Base-by-base conservation (phyloP, 495 filamentous ascomycete species). In the Penicillium verhagenii region DNA sequence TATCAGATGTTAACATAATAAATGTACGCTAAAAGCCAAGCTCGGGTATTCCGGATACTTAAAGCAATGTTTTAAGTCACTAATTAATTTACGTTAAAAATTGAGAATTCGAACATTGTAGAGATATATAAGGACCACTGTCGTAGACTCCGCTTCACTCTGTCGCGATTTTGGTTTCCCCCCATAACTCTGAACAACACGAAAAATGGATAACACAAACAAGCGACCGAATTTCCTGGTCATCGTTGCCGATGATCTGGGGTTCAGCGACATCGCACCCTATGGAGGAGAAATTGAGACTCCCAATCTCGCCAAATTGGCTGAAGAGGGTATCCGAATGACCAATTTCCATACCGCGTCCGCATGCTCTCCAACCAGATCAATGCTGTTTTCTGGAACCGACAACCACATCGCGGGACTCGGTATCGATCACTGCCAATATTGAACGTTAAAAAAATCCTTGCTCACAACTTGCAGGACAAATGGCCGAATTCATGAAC, bases 271-370 rank as follows among this genome's bases (percentile, higher is more conserved):
- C 40, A 19, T 61, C n/a, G 44, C 48, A 14, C 40, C 45, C 13
- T 72, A 54, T 52, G 70, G 68, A 29, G 38, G 47, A 21, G 71
- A 74, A 47, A 74, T 72, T 38, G 13, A 59, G 16, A 71, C 70
- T 0, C 70, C 71, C 1, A 50, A 59, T 28, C 37, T 74, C 23
- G 79, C 85, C 58, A 69, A 73, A 28, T 67, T 87, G 4, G 81
- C 83, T 8, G 59, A 76, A 49, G 60, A 72, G n/a, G 82, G 82
- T 9, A 65, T 86, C 11, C 77, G 79, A 23, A 82, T 86, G 57
- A 84, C 83, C 0, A 77, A 85, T 54, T 85, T 84, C 66, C 82
- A 86, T 58, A 79, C 82, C 6, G 82, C 83, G 7, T 81, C 67
- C 9, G 61, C 71, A 24, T 74, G 71, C 42, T 69, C 65, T 8